These are phyloP conservation scores for Arthroderma uncinatum DNA, from an alignment of 2,329 filamentous ascomycete species.

Conservation along the genomic window DNA sequence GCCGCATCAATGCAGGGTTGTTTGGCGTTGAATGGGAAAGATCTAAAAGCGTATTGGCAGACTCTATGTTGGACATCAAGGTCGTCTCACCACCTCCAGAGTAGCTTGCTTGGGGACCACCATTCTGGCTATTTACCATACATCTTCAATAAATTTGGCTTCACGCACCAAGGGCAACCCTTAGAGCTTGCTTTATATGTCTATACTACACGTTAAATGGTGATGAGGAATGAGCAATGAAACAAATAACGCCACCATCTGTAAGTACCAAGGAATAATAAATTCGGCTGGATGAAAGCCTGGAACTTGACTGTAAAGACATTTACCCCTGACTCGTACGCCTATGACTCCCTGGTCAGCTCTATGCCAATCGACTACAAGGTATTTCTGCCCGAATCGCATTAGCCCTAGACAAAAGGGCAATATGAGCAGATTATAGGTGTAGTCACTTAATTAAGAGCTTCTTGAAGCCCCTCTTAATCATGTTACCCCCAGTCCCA, in stretches of 20 bases:
- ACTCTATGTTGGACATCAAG: conserved; percentile 26
- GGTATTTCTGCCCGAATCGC: background rate
- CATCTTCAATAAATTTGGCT: no score
- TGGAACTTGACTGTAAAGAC: no score
- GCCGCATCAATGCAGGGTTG: conserved; percentile 47
- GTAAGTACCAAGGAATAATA: background rate
- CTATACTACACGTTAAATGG: no score
- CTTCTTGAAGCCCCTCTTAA: no score
- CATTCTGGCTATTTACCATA: no score
- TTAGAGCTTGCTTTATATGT: no score
- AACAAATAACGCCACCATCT: background rate
- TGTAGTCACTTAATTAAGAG: no score
- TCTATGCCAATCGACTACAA: background rate
- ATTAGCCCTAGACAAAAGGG: background rate
- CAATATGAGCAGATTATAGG: no score
- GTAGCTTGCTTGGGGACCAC: background rate
- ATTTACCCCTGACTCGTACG: background rate
- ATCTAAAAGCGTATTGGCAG: conserved; percentile 37
- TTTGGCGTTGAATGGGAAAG: conserved; percentile 46
- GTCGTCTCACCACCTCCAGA: conserved; percentile 19
- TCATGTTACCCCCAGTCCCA: no score
- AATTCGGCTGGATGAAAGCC: no score
- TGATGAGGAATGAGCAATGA: no score
- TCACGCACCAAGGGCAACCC: no score
- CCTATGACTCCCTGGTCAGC: background rate